A percentile compares a stretch with the other conserved stretches of the same genome.
phyloP scores from a whole-genome alignment of 192 early-diverging fungal genomes.

The Umbelopsis sp. region DNA sequence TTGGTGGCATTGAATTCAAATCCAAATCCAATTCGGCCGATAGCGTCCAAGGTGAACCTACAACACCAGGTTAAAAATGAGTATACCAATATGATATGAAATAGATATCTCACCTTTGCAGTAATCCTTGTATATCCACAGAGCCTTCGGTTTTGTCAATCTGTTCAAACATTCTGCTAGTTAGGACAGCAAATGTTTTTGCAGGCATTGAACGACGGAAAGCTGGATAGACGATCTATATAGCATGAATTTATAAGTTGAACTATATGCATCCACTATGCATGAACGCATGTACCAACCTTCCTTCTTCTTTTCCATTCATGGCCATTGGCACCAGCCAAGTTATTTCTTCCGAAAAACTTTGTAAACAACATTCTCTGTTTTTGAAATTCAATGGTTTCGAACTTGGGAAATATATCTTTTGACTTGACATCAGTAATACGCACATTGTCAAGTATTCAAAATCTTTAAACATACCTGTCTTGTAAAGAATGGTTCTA shows the following conservation, averaged over 20 bases:
- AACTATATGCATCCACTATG: too few species aligned
- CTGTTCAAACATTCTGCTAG: constrained; percentile 17
- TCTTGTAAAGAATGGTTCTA: not conserved
- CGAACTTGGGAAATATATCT: not conserved
- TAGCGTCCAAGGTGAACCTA: constrained; percentile 31
- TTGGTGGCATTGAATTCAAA: constrained; percentile 31
- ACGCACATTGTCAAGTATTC: not conserved
- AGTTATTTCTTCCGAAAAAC: constrained; percentile 22
- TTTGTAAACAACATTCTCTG: not conserved
- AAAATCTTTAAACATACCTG: not conserved
- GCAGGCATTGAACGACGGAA: constrained; percentile 36
- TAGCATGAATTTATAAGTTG: too few species aligned
- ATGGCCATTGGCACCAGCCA: constrained; percentile 20
- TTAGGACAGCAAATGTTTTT: constrained; percentile 20
- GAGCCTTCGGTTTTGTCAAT: not conserved
- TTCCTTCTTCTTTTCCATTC: constrained; percentile 15
- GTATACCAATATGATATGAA: not conserved
- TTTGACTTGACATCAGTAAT: not conserved
- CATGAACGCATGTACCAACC: not conserved
- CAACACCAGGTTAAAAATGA: not conserved
- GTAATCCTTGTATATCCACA: constrained; percentile 20
- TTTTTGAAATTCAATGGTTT: not conserved
- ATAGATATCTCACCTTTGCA: constrained; percentile 7
- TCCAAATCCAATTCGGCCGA: constrained; percentile 38
- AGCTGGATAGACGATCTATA: constrained; percentile 28